Conservation (phyloP, 179 eudicot species). For the Drosera spatulata region DNA sequence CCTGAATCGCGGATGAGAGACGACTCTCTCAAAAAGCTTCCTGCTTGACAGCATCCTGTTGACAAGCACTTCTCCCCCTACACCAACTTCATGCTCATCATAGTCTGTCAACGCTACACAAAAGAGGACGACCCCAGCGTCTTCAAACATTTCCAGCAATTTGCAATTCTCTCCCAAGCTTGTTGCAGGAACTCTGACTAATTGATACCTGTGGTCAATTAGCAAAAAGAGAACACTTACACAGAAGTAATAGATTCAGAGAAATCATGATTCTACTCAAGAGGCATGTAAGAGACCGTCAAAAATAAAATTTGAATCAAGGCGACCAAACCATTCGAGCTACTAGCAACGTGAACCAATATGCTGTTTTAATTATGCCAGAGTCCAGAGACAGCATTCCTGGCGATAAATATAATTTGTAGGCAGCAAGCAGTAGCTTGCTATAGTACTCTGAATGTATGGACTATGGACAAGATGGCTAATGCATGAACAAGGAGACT, state of each 20-base stretch:
- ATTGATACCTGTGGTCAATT: conserved; percentile 38
- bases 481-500: conserved; percentile 3
- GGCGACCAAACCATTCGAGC: too few relatives aligned
- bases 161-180: conserved; percentile 47
- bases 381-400: too few relatives aligned
- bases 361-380: too few relatives aligned
- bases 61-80: conserved; percentile 16
- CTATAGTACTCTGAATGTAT: too few relatives aligned
- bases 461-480: neutral
- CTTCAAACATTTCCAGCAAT: conserved; percentile 72
- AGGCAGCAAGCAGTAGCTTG: neutral
- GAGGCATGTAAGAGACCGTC: too few relatives aligned
- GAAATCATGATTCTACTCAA: too few relatives aligned
- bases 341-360: too few relatives aligned
- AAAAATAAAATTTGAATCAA: too few relatives aligned
- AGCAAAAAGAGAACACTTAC: neutral
- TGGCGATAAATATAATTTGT: too few relatives aligned
- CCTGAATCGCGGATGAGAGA: conserved; percentile 32
- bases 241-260: neutral
- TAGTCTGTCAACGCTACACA: conserved; percentile 53
- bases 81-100: conserved; percentile 28
- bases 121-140: conserved; percentile 28
- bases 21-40: conserved; percentile 38
- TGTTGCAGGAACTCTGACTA: conserved; percentile 34
- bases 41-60: conserved; percentile 62